Evolutionary conservation across 129 eudicot species (phyloP), one percentile per base, ranked within the genome.

Genomic region (Kitagawia praeruptora): DNA sequence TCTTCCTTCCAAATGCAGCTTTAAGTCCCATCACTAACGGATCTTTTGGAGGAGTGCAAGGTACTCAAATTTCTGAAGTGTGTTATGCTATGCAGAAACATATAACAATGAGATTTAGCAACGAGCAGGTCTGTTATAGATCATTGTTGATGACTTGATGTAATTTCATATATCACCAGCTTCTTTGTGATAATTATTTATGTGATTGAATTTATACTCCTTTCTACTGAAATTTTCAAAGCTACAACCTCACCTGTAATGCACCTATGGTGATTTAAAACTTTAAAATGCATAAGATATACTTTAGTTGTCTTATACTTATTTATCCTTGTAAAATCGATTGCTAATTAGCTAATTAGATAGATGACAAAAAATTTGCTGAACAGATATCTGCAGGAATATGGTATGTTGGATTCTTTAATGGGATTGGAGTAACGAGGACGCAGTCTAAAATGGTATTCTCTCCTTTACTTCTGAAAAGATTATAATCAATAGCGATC

Each of bases 361-460:
- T 34, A 78, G 77, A 49, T 81, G 77, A 84, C 76, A 27, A 23
- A 44, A 41, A 38, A 75, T 27, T 72, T 79, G 25, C 70, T 85
- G 0, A 79, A 78, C 92, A 95, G 97, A 92, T 95, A 66, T 79
- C 89, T 74, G 88, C 99, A 10, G 99, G 99, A 76, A 86, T 82
- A 74, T 95, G 96, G 99, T 95, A 90, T 80, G 79, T 90, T 80
- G 99, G 99, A 51, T 77, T 95, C 49, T 95, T 92, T 82, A 95
- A 95, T 44, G 97, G 99, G 85, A 89, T 95, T 42, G 99, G 99
- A 80, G 83, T 92, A 77, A 27, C 56, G 47, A 87, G 97, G 87
- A 95, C 99, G 28, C 99, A 89, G 77, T 90, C 96, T 61, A 95
- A 95, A 81, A 95, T 95, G 99, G 99, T 95, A 95, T 70, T 8